Conservation (phyloP, 257 asterid species). For the Linderniella brevidens region DNA sequence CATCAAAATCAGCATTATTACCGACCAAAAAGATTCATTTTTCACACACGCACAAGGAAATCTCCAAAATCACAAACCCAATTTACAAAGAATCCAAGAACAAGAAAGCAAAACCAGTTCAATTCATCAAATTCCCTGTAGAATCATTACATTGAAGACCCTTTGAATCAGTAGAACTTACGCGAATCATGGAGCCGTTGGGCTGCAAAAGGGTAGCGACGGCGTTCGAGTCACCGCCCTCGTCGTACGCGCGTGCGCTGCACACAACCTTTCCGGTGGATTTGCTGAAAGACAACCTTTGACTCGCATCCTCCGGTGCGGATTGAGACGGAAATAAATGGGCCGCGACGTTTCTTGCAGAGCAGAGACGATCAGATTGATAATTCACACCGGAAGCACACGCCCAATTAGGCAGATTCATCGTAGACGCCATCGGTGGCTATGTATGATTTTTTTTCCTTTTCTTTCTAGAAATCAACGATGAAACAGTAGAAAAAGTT, state of each 20-base stretch:
- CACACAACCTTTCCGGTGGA: no score
- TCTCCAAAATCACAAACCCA: no score
- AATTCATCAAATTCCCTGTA: neutral
- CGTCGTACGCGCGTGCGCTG: no score
- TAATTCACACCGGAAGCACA: conserved; percentile 16
- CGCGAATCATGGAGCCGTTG: conserved; percentile 33
- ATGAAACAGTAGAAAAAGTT: no score
- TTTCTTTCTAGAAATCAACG: neutral
- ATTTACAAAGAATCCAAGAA: no score
- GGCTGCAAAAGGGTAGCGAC: conserved; percentile 15
- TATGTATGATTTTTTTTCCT: no score
- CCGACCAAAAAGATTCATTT: no score
- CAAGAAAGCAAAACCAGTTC: neutral
- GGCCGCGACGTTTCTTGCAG: conserved; percentile 15
- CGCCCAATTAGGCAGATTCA: conserved; percentile 27
- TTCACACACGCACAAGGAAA: no score
- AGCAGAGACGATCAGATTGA: conserved; percentile 27
- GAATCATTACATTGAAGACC: neutral
- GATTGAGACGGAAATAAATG: no score
- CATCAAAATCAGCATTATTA: no score
- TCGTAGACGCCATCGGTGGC: conserved; percentile 28
- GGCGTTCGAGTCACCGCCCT: conserved; percentile 10
- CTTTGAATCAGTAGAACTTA: conserved; percentile 14
- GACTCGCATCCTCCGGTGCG: no score
- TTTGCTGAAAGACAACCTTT: no score